Evolutionary conservation across 768 basidiomycete genomes (phyloP), one percentile per base, ranked within the genome.

Genomic region (Boletellus sp.): DNA sequence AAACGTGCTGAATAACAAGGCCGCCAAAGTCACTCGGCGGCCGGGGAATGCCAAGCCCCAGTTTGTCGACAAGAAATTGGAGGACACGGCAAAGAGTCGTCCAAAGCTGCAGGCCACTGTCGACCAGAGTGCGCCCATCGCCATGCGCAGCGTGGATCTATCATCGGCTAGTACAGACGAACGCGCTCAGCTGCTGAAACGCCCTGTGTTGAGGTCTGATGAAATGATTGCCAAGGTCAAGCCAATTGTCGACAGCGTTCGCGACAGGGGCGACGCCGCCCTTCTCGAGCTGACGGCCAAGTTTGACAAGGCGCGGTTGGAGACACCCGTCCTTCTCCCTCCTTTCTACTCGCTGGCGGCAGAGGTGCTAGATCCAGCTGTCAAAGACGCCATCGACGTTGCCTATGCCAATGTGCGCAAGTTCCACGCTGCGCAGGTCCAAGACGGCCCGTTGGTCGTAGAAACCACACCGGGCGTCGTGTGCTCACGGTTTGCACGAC

Each of bases 381-480:
- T 98, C 45, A 82, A 80, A 57, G 72, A 76, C 38, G 92, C 96
- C 20, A 95, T 98, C 64, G 87, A 96, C 62, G 70, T 76, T 46
- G 96, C 96, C 4, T 99, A 98, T 65, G 74, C 74, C 51, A 99
- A 99, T 67, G 89, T 99, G 64, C 79, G 77, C 69, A 86, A 83
- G 61, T 98, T 97, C 78, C 95, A 96, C 67, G 79, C 78, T 19
- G 94, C 93, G 6, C 94, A 98, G 71, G 72, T 80, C n/a, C 82
- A 85, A 53, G 76, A 76, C 42, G 74, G 78, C 44, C 72, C 81
- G 20, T 76, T 99, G 38, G 74, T 80, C 6, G 92, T 99, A 7
- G 93, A 97, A 70, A 98, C 96, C 11, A 97, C 93, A 91, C 94
- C 96, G 7, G 96, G 96, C 10, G 94, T 99, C 38, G 85, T 91